These are phyloP conservation scores for Wallacemonas sp. DNA, from an alignment of 208 protist species.

Conservation along the genomic window DNA sequence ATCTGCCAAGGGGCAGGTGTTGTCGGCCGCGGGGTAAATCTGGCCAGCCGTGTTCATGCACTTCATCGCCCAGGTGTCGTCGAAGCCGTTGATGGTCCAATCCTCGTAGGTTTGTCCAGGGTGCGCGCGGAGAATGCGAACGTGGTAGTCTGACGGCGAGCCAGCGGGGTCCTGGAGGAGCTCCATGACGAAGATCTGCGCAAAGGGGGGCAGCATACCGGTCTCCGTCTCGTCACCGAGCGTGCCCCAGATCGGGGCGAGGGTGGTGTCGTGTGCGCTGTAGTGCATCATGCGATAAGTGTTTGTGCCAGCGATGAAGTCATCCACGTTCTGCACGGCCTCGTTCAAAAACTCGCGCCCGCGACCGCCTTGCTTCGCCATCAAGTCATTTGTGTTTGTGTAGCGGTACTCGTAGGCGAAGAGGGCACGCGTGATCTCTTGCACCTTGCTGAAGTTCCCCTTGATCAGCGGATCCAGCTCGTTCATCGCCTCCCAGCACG, in stretches of 20 bases:
- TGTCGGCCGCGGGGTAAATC: conserved; percentile 37
- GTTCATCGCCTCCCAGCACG: conserved; percentile 29
- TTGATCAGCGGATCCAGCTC: conserved; percentile 25
- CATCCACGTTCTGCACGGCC: conserved; percentile 43
- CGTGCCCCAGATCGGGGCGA: conserved; percentile 40
- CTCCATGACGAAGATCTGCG: conserved; percentile 53
- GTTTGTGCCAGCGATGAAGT: conserved; percentile 24
- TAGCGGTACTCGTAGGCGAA: conserved; percentile 40
- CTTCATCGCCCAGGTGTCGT: conserved; percentile 35
- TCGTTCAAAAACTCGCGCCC: conserved; percentile 45
- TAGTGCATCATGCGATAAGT: conserved; percentile 63
- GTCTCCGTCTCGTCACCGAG: conserved; percentile 41
- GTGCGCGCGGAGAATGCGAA: conserved; percentile 52
- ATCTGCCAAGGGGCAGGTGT: conserved; percentile 55
- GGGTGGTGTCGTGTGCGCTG: conserved; percentile 55
- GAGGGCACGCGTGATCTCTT: conserved; percentile 23
- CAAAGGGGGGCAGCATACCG: conserved; percentile 65
- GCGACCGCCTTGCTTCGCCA: conserved; percentile 39
- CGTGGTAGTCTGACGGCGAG: conserved; percentile 20
- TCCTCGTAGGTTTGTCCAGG: conserved; percentile 39
- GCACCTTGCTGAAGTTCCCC: conserved; percentile 36
- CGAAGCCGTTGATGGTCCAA: conserved; percentile 38
- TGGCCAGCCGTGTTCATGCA: conserved; percentile 38
- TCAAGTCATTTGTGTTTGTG: conserved; percentile 33
- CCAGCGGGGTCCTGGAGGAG: conserved; percentile 39